Evolutionary conservation across 176 grass and related monocot genomes (phyloP).

Genomic region (Ensete ventricosum): DNA sequence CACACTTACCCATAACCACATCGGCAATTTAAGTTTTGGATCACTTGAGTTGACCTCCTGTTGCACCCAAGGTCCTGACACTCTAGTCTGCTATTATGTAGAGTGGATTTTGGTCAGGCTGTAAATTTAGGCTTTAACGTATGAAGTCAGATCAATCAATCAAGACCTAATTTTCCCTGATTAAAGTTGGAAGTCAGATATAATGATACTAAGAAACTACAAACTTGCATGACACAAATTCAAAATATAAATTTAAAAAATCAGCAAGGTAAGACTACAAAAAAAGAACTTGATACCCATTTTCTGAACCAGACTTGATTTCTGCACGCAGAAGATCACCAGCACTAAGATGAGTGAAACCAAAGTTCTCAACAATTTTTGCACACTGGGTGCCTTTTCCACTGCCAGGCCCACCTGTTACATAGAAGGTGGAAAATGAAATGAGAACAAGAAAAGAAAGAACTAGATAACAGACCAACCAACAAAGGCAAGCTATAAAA

Average conservation of each 20-base stretch:
- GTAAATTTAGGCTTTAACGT: background rate
- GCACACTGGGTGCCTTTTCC: slow-evolving; percentile 18
- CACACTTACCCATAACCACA: too few species aligned
- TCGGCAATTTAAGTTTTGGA: background rate
- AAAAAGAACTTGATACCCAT: slow-evolving; percentile 1
- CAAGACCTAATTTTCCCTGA: background rate
- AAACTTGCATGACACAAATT: too few species aligned
- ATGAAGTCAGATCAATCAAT: background rate
- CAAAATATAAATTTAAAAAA: too few species aligned
- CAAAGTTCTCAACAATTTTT: slow-evolving; percentile 15
- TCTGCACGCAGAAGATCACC: slow-evolving; percentile 15
- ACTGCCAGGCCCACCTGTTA: slow-evolving; percentile 11
- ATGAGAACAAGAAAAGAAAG: background rate
- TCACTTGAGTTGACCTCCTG: background rate
- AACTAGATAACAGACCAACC: background rate
- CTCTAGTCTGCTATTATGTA: background rate
- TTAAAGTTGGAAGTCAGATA: background rate
- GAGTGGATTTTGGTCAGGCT: background rate
- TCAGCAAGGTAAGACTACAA: background rate
- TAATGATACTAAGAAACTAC: too few species aligned
- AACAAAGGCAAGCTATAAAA: background rate
- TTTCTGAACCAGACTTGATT: slow-evolving; percentile 11
- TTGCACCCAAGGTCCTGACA: background rate
- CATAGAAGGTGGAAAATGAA: background rate
- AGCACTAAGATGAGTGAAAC: slow-evolving; percentile 12